Evolutionary conservation across 1,139 yeast species (phyloP), one percentile per base, ranked within the genome.

Genomic region (Chernovozyma aurita): DNA sequence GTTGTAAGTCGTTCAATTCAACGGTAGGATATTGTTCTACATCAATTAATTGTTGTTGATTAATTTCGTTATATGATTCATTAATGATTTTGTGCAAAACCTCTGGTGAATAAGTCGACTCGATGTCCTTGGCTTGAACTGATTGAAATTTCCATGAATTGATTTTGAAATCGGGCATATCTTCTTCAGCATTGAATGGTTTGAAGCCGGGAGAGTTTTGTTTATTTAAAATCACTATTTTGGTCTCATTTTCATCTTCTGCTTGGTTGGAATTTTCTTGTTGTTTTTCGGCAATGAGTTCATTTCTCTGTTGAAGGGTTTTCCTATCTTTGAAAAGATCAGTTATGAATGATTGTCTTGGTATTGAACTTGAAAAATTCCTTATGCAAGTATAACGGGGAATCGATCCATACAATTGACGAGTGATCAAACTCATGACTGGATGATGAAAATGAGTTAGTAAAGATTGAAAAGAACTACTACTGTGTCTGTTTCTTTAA

Each of bases 1-100:
- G 55, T n/a, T 58, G 46, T 40, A 85, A 65, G 50, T 83, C 80
- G 32, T 62, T 55, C 40, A 70, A 61, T 28, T 46, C 45, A 3
- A 57, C 38, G 4, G 36, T 32, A 6, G 42, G 33, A 37, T 52
- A 60, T 1, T 50, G 35, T 8, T 46, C 49, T 9, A 30, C 34
- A 4, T 30, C 28, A 11, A 40, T 35, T 25, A 57, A 42, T 7
- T 36, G 32, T 7, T 20, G 12, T 9, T 56, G 55, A 16, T 42
- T 54, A 15, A 63, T 43, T 18, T 51, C 49, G 13, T 43, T 34
- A 44, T 59, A 63, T 6, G 65, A 49, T 28, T 55, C 44, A 34
- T 51, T 52, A 40, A 69, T 53, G 36, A 55, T 48, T 7, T 43
- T 39, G 15, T 49, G 42, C 33, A 69, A 48, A 35, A 50, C 46